Evolutionary conservation across 805 yeast genomes (phyloP).

Genomic region (Hanseniaspora valbyensis): DNA sequence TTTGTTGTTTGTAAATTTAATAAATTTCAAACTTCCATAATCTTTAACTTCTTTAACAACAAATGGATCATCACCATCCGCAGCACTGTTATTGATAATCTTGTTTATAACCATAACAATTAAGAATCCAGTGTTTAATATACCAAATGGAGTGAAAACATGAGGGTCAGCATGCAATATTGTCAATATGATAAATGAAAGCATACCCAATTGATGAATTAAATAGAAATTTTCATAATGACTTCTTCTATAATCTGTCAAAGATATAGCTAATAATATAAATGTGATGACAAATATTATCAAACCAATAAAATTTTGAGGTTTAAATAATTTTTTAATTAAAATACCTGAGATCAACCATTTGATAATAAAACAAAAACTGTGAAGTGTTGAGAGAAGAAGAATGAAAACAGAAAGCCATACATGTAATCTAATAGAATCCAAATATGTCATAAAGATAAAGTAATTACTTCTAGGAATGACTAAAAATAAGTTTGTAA

Average conservation of each 20-base stretch:
- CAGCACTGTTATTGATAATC: conserved; percentile 4
- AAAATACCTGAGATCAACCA: conserved; percentile 35
- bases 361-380: conserved; percentile 39
- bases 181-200: conserved; percentile 36
- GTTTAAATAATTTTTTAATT: conserved; percentile 29
- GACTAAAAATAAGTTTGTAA: conserved; percentile 47
- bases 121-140: conserved; percentile 21
- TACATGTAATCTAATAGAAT: conserved; percentile 49
- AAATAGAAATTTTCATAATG: conserved; percentile 46
- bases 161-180: conserved; percentile 64
- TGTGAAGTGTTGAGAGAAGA: conserved; percentile 38
- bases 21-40: conserved; percentile 18
- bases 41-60: conserved; percentile 9
- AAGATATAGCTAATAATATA: conserved; percentile 37
- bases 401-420: conserved; percentile 58
- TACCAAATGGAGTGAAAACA: conserved; percentile 33
- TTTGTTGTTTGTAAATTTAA: conserved; percentile 16
- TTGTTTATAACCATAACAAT: conserved; percentile 16
- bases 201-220: conserved; percentile 43
- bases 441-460: conserved; percentile 39
- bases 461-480: conserved; percentile 43
- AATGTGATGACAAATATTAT: conserved; percentile 31
- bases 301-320: conserved; percentile 43
- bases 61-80: conserved; percentile 7
- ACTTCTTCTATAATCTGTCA: conserved; percentile 34